Evolutionary conservation across 2,329 filamentous ascomycete species (phyloP), one percentile per base, ranked within the genome.

Genomic region (Xylaria sp.): DNA sequence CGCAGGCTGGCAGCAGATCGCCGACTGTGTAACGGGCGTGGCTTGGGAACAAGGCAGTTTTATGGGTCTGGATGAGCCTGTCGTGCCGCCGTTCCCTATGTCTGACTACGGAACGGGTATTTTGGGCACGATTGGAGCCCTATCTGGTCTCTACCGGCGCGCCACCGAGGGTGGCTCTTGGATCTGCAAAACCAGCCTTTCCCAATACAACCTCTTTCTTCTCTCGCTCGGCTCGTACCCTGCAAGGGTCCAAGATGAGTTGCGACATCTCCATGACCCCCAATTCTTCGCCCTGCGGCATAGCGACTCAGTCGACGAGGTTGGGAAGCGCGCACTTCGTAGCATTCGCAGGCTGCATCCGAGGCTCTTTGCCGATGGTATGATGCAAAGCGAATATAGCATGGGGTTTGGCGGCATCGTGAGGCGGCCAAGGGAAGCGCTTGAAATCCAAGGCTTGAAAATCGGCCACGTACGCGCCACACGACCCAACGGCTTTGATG

Each of bases 51-150:
- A 80, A 62, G 79, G 79, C 31, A 70, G 68, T 29, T 81, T 81
- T 67, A 78, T 81, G 74, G 77, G 78, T 2, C 69, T 79, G 13
- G 74, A 85, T 36, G 89, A 90, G 73, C 89, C 89, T 17, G 84
- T 91, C 1, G 86, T 91, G 0, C 89, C 89, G 51, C 88, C 89
- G 0, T 88, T 89, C 65, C 87, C 86, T 33, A 88, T 88, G 70
- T 87, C 84, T 25, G 86, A 87, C 68, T 79, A 80, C 56, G 77
- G 77, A 45, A 79, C 77, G 1, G 78, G 77, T 0, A 75, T 72
- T 31, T 71, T 78, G 17, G 78, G 78, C 36, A 74, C 75, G 13
- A 72, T 79, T 27, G 75, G 73, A 36, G 77, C 77, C n/a, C 73
- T 79, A 64, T 67, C 73, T 17, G 78, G 75, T 5, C 71, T 80